Evolutionary conservation across 2,329 filamentous ascomycete species (phyloP), one percentile per base, ranked within the genome.

Genomic region (Apiospora rasikravindrae): DNA sequence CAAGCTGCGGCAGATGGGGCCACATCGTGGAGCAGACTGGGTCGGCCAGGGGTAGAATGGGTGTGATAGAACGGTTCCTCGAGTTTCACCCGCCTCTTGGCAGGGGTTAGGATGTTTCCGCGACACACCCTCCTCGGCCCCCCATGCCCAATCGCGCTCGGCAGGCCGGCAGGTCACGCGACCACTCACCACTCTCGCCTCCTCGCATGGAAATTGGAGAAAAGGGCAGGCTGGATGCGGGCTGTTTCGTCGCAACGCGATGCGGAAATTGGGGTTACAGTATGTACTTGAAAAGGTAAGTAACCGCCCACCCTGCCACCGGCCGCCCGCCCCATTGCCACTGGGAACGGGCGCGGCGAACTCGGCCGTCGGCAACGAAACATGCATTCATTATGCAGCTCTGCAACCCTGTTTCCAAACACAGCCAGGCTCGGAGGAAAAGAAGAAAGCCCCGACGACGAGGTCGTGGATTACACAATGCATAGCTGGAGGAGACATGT

Each of bases 31-130:
- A 22, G n/a, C 33, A 37, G 5, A 5, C 5, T 37, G 33, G 33
- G n/a, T 37, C 53, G 16, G 8, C 33, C 40, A 42, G 40, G 40
- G 40, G 40, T 42, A 26, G 33, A 3, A n/a, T n/a, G 33, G 8
- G 33, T 5, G 33, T 37, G 33, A 7, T 37, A 37, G 33, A 37
- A 37, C 16, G 57, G 33, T 64, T 64, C 29, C 33, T 14, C 6
- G 33, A 40, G 57, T 64, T 64, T 64, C 57, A 64, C 57, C 19
- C 57, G 33, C 33, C 57, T 64, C 57, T 64, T 61, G 57, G 57
- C 57, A 64, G 57, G 57, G 57, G 57, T 64, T 61, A 8, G 3
- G 19, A 64, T 64, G 57, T 64, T 64, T 64, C 57, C 57, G 57
- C 10, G 8, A 8, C 33, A 33, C 33, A 64, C 2, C 40, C 33